phyloP scores from a whole-genome alignment of 2,329 filamentous ascomycete species.

The Fusarium vanettenii region DNA sequence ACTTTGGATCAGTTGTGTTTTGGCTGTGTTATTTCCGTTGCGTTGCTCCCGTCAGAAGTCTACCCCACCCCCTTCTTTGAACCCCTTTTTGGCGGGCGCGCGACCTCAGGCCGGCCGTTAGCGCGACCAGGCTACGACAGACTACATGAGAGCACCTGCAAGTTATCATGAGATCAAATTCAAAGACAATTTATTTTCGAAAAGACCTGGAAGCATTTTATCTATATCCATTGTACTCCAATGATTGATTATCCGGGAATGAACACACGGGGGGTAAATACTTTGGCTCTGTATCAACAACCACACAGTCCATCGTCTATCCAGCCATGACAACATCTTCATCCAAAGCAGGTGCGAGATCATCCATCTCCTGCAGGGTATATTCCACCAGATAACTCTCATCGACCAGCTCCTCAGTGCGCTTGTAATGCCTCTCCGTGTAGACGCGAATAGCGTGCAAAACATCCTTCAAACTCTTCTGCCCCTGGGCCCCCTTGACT shows the following conservation, averaged over 20 bases:
- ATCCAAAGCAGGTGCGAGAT: slow-evolving; percentile 62
- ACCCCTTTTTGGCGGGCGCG: not conserved
- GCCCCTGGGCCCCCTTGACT: slow-evolving; percentile 66
- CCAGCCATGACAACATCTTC: slow-evolving; percentile 57
- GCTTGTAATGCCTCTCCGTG: slow-evolving; percentile 91
- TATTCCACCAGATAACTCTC: slow-evolving; percentile 96
- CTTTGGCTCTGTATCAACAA: slow-evolving; percentile 14
- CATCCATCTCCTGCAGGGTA: slow-evolving; percentile 93
- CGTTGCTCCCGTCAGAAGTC: no score
- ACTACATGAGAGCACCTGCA: not conserved
- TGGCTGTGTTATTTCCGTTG: no score
- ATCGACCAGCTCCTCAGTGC: slow-evolving; percentile 89
- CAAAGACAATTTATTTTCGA: not conserved
- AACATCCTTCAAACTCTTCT: slow-evolving; percentile 82
- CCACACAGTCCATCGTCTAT: slow-evolving; percentile 29
- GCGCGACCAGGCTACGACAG: not conserved
- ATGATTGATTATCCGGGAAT: slow-evolving; percentile 16
- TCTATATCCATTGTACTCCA: slow-evolving; percentile 37
- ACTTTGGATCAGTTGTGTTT: no score
- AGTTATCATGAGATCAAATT: not conserved
- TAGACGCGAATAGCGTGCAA: slow-evolving; percentile 89
- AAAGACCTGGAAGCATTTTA: slow-evolving; percentile 14
- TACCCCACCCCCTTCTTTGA: no score
- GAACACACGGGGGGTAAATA: not conserved
- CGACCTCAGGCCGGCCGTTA: not conserved